Percentiles rank a stretch among this genome's conserved stretches.
Conservation (phyloP, 345 rosid genomes). For the Trapa bicornis region DNA sequence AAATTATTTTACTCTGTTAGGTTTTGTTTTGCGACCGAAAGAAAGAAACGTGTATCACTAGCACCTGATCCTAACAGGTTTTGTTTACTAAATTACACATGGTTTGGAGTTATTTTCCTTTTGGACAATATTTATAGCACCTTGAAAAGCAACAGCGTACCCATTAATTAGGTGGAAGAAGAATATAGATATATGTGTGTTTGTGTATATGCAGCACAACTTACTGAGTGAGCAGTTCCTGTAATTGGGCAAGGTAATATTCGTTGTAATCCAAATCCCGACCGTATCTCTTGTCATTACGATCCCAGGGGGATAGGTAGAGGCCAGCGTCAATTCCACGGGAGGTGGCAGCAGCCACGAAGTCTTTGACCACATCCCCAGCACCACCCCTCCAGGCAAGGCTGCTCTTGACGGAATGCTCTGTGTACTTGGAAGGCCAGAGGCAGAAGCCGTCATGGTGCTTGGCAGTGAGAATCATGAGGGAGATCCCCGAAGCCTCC, state of each 20-base stretch:
- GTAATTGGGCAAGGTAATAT: slow-evolving; percentile 59
- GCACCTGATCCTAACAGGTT: too few species aligned
- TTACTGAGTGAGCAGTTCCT: slow-evolving; percentile 42
- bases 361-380: slow-evolving; percentile 55
- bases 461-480: slow-evolving; percentile 58
- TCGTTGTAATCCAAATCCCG: slow-evolving; percentile 48
- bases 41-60: too few species aligned
- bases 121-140: too few species aligned
- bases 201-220: neutral
- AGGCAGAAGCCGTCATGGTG: slow-evolving; percentile 78
- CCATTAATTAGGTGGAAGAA: too few species aligned
- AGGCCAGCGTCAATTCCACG: slow-evolving; percentile 46
- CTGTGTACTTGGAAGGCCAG: slow-evolving; percentile 61
- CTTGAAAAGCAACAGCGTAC: too few species aligned
- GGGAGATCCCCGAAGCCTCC: slow-evolving; percentile 38
- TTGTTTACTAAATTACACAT: too few species aligned
- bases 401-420: slow-evolving; percentile 46
- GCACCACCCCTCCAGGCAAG: slow-evolving; percentile 39
- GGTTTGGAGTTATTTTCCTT: too few species aligned
- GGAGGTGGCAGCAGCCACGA: slow-evolving; percentile 28
- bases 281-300: slow-evolving; percentile 54
- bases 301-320: slow-evolving; percentile 70
- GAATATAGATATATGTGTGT: too few species aligned
- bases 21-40: too few species aligned
- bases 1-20: too few species aligned